Conservation (phyloP, 106 monocot species). For the Narthecium ossifragum region DNA sequence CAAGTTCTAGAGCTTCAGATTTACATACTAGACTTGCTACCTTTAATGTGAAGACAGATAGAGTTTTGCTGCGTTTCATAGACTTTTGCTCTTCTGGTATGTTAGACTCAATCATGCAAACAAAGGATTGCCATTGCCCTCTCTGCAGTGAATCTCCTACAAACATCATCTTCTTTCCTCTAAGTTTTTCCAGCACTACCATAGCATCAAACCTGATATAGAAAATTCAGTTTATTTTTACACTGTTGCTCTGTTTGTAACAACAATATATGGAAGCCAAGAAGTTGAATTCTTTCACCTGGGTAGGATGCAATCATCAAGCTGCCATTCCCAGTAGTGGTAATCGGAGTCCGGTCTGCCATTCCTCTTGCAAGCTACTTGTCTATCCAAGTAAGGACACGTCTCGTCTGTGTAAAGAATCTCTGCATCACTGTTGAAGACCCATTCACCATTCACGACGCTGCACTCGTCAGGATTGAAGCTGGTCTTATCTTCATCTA, state of each 20-base stretch:
- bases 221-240: neutral
- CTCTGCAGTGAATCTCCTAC: slow-evolving; percentile 58
- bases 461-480: slow-evolving; percentile 48
- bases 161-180: slow-evolving; percentile 73
- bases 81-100: slow-evolving; percentile 39
- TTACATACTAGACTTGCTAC: too few relatives aligned
- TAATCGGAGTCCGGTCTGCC: slow-evolving; percentile 79
- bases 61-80: slow-evolving; percentile 31
- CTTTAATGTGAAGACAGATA: slow-evolving; percentile 55
- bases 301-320: slow-evolving; percentile 66
- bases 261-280: too few relatives aligned
- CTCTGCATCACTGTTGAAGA: slow-evolving; percentile 40
- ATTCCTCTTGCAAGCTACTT: slow-evolving; percentile 46
- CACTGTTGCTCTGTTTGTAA: too few relatives aligned
- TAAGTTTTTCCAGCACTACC: slow-evolving; percentile 46
- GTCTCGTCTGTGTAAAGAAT: slow-evolving; percentile 48
- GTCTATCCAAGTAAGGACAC: slow-evolving; percentile 70
- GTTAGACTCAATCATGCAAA: slow-evolving; percentile 48
- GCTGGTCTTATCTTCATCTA: slow-evolving; percentile 21
- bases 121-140: slow-evolving; percentile 53
- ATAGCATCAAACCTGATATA: slow-evolving; percentile 40
- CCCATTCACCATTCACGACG: slow-evolving; percentile 64
- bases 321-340: slow-evolving; percentile 70
- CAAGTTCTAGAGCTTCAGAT: too few relatives aligned
- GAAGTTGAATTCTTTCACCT: too few relatives aligned